Evolutionary conservation across 1,139 yeast species (phyloP), one percentile per base, ranked within the genome.

Genomic region (Debaryomyces subglobosus): DNA sequence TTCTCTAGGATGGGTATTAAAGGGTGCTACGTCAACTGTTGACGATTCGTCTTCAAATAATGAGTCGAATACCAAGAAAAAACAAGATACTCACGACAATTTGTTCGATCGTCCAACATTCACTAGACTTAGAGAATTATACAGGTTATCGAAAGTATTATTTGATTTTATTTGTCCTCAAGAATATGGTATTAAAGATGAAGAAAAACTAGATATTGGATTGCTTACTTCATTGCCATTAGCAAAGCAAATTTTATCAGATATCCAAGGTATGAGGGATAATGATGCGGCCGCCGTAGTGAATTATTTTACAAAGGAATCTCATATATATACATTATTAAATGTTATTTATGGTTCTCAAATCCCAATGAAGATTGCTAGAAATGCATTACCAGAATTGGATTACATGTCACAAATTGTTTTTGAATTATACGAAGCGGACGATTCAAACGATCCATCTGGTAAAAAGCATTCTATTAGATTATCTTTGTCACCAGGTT

Each of bases 131-230:
- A 79, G 98, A 57, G 99, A 95, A 63, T 77, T 95, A 49, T 95
- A 92, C 66, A 77, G 94, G 54, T 76, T 95, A 48, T 89, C 97
- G 0, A 95, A 95, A 66, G 97, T 95, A 4, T 72, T 95, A 55
- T 95, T 95, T 70, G 99, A 95, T 69, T 94, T 94, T 61, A 91
- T 95, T 46, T 94, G 99, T 68, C 99, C 99, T 10, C 98, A 95
- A 68, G 99, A 95, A 64, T 95, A 95, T 63, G 99, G 99, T 54
- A 95, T 95, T 57, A 92, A 92, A 55, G 96, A 91, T 61, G 89
- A 88, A 62, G 99, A 95, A 65, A 95, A 95, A 64, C 77, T 95
- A 52, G 99, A 95, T 65, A 95, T 95, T 72, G 99, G 99, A 2
- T 74, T 95, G 51, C 76, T 95, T 58, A 95, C 99, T 0, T 90